These are phyloP conservation scores for Pleurotus tuoliensis DNA, from an alignment of 768 basidiomycete species.

Conservation along the genomic window DNA sequence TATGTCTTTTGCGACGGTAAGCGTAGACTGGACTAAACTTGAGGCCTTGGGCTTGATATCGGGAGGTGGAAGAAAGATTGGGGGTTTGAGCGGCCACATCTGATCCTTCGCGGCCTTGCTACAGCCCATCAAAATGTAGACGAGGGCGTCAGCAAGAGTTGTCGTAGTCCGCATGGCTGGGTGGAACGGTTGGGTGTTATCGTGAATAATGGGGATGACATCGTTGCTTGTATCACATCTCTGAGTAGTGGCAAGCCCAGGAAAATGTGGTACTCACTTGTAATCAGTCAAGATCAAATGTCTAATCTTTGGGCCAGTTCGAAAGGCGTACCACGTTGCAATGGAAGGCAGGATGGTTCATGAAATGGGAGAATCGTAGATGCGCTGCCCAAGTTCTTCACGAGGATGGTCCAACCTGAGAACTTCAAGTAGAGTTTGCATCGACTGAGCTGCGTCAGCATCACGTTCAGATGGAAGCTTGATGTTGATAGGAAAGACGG, in stretches of 20 bases:
- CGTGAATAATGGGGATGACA: background rate
- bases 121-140: background rate
- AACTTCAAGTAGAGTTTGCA: background rate
- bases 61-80: background rate
- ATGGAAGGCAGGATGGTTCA: background rate
- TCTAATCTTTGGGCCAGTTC: background rate
- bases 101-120: background rate
- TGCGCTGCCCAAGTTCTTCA: background rate
- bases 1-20: no score
- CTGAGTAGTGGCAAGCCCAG: no score
- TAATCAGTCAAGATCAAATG: background rate
- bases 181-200: background rate
- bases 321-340: background rate
- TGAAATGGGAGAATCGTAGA: background rate
- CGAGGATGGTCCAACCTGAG: background rate
- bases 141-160: background rate
- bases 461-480: background rate
- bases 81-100: background rate
- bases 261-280: background rate
- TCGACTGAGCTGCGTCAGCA: background rate
- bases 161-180: background rate
- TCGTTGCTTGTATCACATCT: no score
- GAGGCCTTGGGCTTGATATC: no score
- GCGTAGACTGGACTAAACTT: no score
- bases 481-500: background rate